phyloP scores from a whole-genome alignment of 2,329 filamentous ascomycete genomes.

The Lachnellula arida region DNA sequence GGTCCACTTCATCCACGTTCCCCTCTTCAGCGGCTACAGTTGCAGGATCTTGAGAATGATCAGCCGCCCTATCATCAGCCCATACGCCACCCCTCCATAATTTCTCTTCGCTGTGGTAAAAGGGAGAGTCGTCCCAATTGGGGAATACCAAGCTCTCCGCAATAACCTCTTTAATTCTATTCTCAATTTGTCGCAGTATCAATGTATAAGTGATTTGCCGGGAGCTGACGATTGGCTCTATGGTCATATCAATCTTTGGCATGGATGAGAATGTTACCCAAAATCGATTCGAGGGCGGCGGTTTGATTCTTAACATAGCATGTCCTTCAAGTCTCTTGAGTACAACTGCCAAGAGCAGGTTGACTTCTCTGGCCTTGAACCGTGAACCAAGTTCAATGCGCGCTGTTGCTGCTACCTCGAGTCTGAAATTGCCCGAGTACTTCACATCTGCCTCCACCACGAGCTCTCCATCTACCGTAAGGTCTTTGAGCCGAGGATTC shows the following conservation, averaged over 20 bases:
- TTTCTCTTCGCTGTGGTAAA: slow-evolving; percentile 76
- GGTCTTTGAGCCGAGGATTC: slow-evolving; percentile 79
- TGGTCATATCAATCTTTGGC: slow-evolving; percentile 89
- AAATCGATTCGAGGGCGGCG: slow-evolving; percentile 89
- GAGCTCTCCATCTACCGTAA: slow-evolving; percentile 89
- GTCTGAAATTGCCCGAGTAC: slow-evolving; percentile 82
- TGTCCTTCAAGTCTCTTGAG: slow-evolving; percentile 84
- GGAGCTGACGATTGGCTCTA: slow-evolving; percentile 92
- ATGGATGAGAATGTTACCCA: slow-evolving; percentile 95
- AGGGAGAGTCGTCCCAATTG: slow-evolving; percentile 95
- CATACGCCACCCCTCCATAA: slow-evolving; percentile 82
- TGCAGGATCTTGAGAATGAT: slow-evolving; percentile 35
- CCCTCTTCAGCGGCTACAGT: slow-evolving; percentile 40
- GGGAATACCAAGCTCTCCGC: slow-evolving; percentile 87
- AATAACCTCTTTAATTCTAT: slow-evolving; percentile 87
- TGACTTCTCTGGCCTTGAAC: slow-evolving; percentile 87
- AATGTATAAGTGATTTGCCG: slow-evolving; percentile 93
- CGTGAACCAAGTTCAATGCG: slow-evolving; percentile 84
- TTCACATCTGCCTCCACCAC: slow-evolving; percentile 80
- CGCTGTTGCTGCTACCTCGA: slow-evolving; percentile 89
- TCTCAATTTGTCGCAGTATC: slow-evolving; percentile 90
- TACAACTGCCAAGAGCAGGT: slow-evolving; percentile 80
- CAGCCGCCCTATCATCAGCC: slow-evolving; percentile 48
- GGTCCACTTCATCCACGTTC: slow-evolving; percentile 40
- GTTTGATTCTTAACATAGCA: slow-evolving; percentile 80